Evolutionary conservation across 176 grass and related monocot species (phyloP).

Genomic region (Hordeum vulgare): MorexV3_pseudomolecules_assembly NC_058519.1:518414493-518414992

Average conservation of each 20-base stretch:
- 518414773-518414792: neutral
- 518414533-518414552: slow-evolving; percentile 44
- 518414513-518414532: slow-evolving; percentile 12
- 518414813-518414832: neutral
- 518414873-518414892: neutral
- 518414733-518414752: neutral
- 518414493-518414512: slow-evolving; percentile 31
- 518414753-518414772: neutral
- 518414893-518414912: neutral
- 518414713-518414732: neutral
- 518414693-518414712: neutral
- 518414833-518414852: neutral
- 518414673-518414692: slow-evolving; percentile 7
- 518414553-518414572: slow-evolving; percentile 39
- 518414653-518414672: slow-evolving; percentile 56
- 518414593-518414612: slow-evolving; percentile 36
- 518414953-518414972: slow-evolving; percentile 10
- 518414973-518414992: slow-evolving; percentile 30
- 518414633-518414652: slow-evolving; percentile 61
- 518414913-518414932: slow-evolving; percentile 27
- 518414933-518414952: slow-evolving; percentile 19
- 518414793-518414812: neutral
- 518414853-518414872: neutral
- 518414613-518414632: slow-evolving; percentile 51
- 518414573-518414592: slow-evolving; percentile 47